These are phyloP conservation scores for Penicillium flavigenum DNA, from an alignment of 495 filamentous ascomycete genomes.

Conservation along the genomic window DNA sequence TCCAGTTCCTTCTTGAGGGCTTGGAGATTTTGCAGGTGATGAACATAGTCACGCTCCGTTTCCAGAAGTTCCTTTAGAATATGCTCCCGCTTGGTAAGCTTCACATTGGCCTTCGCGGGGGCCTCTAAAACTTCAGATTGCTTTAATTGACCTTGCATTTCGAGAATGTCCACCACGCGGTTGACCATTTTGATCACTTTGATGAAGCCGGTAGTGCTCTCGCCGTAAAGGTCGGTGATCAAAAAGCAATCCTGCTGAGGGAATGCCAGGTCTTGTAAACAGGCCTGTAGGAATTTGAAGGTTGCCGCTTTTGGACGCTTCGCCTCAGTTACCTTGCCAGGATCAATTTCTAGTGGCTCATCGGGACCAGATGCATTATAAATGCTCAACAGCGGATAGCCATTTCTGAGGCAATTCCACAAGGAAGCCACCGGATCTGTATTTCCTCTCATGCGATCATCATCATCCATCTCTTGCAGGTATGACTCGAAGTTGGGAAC, in stretches of 20 bases:
- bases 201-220: conserved; percentile 95
- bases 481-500: conserved; percentile 80
- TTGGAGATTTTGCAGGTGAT: conserved; percentile 91
- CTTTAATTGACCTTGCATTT: conserved; percentile 68
- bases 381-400: conserved; percentile 80
- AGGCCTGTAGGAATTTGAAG: conserved; percentile 70
- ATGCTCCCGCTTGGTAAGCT: conserved; percentile 78
- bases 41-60: conserved; percentile 97
- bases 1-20: conserved; percentile 88
- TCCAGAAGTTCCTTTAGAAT: conserved; percentile 87
- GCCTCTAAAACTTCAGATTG: conserved; percentile 45
- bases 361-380: conserved; percentile 79
- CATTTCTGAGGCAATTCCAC: conserved; percentile 83
- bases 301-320: conserved; percentile 69
- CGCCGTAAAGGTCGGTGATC: conserved; percentile 85
- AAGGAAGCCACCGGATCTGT: conserved; percentile 86
- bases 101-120: conserved; percentile 42
- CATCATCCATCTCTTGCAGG: conserved; percentile 61
- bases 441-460: conserved; percentile 56
- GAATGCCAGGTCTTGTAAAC: conserved; percentile 69
- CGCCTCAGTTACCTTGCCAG: conserved; percentile 53
- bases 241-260: conserved; percentile 82
- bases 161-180: conserved; percentile 82
- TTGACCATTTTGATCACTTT: conserved; percentile 90
- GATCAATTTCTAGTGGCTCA: conserved; percentile 63